Conservation (phyloP, 345 rosid genomes). For the Theobroma cacao region DNA sequence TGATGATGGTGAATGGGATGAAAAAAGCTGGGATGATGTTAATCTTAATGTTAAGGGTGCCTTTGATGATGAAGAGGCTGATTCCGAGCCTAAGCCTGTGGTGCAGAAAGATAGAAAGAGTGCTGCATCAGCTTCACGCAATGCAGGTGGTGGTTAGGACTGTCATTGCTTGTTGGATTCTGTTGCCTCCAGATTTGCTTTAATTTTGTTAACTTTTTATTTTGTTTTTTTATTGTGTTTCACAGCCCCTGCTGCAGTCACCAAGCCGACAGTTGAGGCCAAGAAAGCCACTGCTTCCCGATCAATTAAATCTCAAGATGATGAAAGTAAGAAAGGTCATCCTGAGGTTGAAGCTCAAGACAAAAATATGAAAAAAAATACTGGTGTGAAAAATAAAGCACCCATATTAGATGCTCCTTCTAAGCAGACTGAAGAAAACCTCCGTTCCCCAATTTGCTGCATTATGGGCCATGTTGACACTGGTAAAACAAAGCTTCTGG, state of each 20-base stretch:
- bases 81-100: slow-evolving; percentile 53
- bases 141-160: slow-evolving; percentile 38
- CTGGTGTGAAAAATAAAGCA: slow-evolving; percentile 34
- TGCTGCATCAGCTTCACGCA: slow-evolving; percentile 28
- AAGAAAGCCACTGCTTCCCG: slow-evolving; percentile 27
- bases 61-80: slow-evolving; percentile 88
- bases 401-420: slow-evolving; percentile 28
- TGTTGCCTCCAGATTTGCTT: not conserved
- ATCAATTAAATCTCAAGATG: slow-evolving; percentile 27
- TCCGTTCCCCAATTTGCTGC: slow-evolving; percentile 94
- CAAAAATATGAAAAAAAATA: slow-evolving; percentile 34
- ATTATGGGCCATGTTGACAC: slow-evolving; percentile 99
- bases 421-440: slow-evolving; percentile 51
- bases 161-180: not conserved
- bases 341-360: slow-evolving; percentile 34
- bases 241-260: slow-evolving; percentile 28
- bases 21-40: slow-evolving; percentile 93
- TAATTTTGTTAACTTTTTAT: slow-evolving; percentile 1
- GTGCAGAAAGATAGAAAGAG: slow-evolving; percentile 51
- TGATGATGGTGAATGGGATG: slow-evolving; percentile 92
- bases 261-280: slow-evolving; percentile 33
- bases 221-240: not conserved
- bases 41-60: slow-evolving; percentile 72
- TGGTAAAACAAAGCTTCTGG: slow-evolving; percentile 94
- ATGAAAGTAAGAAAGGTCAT: slow-evolving; percentile 28